These are phyloP conservation scores for Amanita muscaria DNA, from an alignment of 768 basidiomycete species.

Conservation along the genomic window DNA sequence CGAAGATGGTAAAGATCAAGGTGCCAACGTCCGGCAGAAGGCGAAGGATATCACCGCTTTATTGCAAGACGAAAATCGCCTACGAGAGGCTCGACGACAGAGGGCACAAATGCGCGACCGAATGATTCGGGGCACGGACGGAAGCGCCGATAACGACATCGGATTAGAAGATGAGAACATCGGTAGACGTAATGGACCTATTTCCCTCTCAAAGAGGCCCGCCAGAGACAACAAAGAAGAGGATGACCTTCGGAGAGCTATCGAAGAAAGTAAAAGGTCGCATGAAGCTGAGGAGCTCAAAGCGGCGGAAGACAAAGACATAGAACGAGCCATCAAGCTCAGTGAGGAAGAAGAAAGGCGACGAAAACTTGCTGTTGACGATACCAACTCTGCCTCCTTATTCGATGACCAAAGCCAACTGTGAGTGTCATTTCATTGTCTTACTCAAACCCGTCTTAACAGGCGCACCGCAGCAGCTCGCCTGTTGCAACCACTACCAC, in stretches of 20 bases:
- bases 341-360: slow-evolving; percentile 88
- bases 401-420: slow-evolving; percentile 83
- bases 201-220: slow-evolving; percentile 20
- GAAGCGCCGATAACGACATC: slow-evolving; percentile 19
- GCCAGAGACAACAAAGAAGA: slow-evolving; percentile 58
- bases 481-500: slow-evolving; percentile 20
- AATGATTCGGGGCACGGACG: slow-evolving; percentile 62
- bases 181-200: slow-evolving; percentile 20
- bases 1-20: slow-evolving; percentile 94
- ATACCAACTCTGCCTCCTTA: slow-evolving; percentile 61
- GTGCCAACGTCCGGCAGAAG: slow-evolving; percentile 95
- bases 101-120: slow-evolving; percentile 92
- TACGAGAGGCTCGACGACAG: slow-evolving; percentile 76
- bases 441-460: slow-evolving; percentile 8
- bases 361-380: slow-evolving; percentile 61
- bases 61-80: slow-evolving; percentile 74
- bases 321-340: slow-evolving; percentile 72
- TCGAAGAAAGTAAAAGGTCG: slow-evolving; percentile 80
- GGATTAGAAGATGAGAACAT: slow-evolving; percentile 39
- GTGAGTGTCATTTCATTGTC: slow-evolving; percentile 34
- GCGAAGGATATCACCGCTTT: slow-evolving; percentile 98
- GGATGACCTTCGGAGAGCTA: slow-evolving; percentile 77
- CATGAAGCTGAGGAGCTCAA: slow-evolving; percentile 63
- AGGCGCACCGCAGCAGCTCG: slow-evolving; percentile 17
- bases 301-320: slow-evolving; percentile 68